phyloP scores from a whole-genome alignment of 805 yeast genomes.

The Metschnikowia reukaufii region DNA sequence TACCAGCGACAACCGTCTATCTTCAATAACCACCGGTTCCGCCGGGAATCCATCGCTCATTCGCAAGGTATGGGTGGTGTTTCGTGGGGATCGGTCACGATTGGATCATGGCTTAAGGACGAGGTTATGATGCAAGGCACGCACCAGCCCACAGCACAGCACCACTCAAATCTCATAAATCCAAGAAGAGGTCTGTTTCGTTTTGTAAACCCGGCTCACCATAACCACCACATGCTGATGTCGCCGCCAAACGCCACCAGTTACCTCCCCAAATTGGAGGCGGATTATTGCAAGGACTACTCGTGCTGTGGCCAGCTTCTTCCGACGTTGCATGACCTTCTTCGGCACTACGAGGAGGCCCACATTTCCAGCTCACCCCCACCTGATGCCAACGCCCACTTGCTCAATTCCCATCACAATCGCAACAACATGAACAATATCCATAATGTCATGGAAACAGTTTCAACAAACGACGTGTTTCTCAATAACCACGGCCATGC shows the following conservation, averaged over 20 bases:
- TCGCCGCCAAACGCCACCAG: slow-evolving; percentile 70
- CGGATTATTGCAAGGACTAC: slow-evolving; percentile 95
- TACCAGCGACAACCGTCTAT: slow-evolving; percentile 43
- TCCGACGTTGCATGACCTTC: slow-evolving; percentile 90
- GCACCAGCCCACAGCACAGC: slow-evolving; percentile 16
- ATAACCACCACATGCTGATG: slow-evolving; percentile 32
- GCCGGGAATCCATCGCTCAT: slow-evolving; percentile 91
- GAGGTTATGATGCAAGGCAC: slow-evolving; percentile 67
- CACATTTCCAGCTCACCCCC: slow-evolving; percentile 70
- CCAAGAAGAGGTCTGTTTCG: slow-evolving; percentile 42
- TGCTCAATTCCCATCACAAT: slow-evolving; percentile 31
- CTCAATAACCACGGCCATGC: slow-evolving; percentile 45
- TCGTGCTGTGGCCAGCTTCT: slow-evolving; percentile 91
- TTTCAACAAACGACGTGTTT: slow-evolving; percentile 90
- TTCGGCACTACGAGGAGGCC: slow-evolving; percentile 94
- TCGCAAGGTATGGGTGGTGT: slow-evolving; percentile 98
- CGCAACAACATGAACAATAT: slow-evolving; percentile 41
- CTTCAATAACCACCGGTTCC: slow-evolving; percentile 46
- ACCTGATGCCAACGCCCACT: slow-evolving; percentile 29
- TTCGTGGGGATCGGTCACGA: slow-evolving; percentile 94
- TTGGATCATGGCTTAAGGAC: slow-evolving; percentile 94
- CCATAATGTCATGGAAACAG: slow-evolving; percentile 77
- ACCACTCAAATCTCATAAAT: slow-evolving; percentile 29
- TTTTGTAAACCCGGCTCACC: slow-evolving; percentile 19
- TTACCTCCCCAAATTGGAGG: slow-evolving; percentile 89